Percentiles rank a stretch among this genome's conserved stretches.
Evolutionary conservation across 1,284 basidiomycete species (phyloP).

Genomic region (Ceratobasidium sp.): DNA sequence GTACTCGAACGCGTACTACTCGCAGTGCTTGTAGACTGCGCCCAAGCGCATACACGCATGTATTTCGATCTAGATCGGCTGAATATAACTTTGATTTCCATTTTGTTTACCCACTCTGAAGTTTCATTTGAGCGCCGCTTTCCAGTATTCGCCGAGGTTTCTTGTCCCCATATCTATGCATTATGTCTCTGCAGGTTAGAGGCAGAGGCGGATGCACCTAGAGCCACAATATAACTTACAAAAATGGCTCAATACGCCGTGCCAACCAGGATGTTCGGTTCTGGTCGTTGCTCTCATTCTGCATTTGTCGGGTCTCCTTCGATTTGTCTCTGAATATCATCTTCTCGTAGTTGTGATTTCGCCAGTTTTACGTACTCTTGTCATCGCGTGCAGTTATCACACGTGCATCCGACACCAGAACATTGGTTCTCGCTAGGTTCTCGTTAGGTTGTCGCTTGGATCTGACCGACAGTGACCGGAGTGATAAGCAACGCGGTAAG

Average conservation of each 20-base stretch:
- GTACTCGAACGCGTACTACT: no score
- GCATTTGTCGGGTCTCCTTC: no score
- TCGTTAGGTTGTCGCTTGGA: not conserved
- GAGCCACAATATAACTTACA: no score
- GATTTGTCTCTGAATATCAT: no score
- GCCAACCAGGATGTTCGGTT: no score
- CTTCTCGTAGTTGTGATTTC: no score
- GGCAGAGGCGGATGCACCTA: no score
- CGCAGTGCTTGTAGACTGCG: conserved; percentile 47
- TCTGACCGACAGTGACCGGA: not conserved
- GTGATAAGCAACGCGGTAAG: not conserved
- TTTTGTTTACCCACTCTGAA: not conserved
- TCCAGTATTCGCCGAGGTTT: no score
- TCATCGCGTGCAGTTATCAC: not conserved
- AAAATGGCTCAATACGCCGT: no score
- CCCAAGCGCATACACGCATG: not conserved
- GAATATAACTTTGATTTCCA: not conserved
- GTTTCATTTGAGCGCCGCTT: not conserved
- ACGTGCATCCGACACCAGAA: not conserved
- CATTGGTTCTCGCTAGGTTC: not conserved
- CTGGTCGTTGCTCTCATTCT: no score
- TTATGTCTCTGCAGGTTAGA: no score
- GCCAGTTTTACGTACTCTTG: not conserved
- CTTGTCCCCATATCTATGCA: not conserved
- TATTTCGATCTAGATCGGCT: not conserved